phyloP scores from a whole-genome alignment of 805 yeast genomes.

The Scheffersomyces amazonensis region DNA sequence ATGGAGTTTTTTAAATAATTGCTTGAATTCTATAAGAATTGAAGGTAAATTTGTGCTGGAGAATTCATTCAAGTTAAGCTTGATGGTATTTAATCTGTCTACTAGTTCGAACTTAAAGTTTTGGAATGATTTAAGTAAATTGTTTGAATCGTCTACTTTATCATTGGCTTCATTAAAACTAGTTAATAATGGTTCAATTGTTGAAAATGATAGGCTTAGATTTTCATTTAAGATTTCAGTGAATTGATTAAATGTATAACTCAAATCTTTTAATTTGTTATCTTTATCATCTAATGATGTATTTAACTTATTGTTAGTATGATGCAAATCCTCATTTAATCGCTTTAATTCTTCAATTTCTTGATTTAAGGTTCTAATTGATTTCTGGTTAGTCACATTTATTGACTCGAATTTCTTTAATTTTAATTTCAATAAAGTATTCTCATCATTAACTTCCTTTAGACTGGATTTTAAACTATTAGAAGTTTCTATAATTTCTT shows the following conservation, averaged over 20 bases:
- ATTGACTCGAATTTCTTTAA: slow-evolving; percentile 4
- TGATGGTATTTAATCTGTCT: not conserved
- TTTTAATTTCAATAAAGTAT: slow-evolving; percentile 4
- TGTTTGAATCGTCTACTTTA: not conserved
- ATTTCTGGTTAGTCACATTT: not conserved
- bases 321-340: not conserved
- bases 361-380: not conserved
- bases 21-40: not conserved
- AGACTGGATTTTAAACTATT: slow-evolving; percentile 25
- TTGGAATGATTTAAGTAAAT: not conserved
- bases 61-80: not conserved
- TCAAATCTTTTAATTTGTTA: not conserved
- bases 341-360: not conserved
- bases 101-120: not conserved
- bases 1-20: not conserved
- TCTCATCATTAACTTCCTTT: slow-evolving; percentile 12
- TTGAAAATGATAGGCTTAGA: not conserved
- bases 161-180: not conserved
- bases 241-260: not conserved
- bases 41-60: not conserved
- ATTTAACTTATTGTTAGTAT: not conserved
- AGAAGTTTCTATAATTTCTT: slow-evolving; percentile 18
- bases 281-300: slow-evolving; percentile 1
- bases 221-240: not conserved
- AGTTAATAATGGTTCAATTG: not conserved